A percentile compares a stretch with the other conserved stretches of the same genome.
phyloP scores from a whole-genome alignment of 2,329 filamentous ascomycete species.

The Ampelomyces quisqualis region DNA sequence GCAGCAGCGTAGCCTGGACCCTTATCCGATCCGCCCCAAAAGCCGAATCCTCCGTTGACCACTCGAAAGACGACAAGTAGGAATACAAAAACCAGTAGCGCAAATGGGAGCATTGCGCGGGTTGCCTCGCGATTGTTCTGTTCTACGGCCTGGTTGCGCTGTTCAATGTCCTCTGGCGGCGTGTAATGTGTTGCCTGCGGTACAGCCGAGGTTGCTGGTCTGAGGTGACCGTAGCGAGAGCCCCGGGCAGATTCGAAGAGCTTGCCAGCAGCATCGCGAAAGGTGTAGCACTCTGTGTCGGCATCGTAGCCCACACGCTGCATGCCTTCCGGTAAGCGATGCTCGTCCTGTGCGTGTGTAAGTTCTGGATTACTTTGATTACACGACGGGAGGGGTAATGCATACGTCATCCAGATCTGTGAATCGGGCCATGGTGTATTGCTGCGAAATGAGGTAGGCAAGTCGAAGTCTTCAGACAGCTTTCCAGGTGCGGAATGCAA shows the following conservation, averaged over 20 bases:
- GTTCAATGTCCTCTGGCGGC: slow-evolving; percentile 18
- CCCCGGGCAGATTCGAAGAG: slow-evolving; percentile 56
- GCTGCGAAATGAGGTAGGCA: background rate
- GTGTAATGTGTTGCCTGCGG: background rate
- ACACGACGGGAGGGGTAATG: background rate
- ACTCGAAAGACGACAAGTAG: slow-evolving; percentile 49
- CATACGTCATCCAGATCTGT: slow-evolving; percentile 6
- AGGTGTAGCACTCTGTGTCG: slow-evolving; percentile 57
- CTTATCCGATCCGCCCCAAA: slow-evolving; percentile 14
- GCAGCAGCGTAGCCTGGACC: slow-evolving; percentile 9
- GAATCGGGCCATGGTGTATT: background rate
- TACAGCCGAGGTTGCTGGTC: slow-evolving; percentile 14
- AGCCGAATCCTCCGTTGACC: slow-evolving; percentile 8
- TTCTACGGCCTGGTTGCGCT: slow-evolving; percentile 21
- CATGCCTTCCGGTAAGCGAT: slow-evolving; percentile 59
- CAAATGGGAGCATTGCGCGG: slow-evolving; percentile 61
- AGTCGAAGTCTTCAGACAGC: background rate
- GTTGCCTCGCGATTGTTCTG: slow-evolving; percentile 46
- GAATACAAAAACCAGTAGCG: slow-evolving; percentile 55
- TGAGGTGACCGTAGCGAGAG: slow-evolving; percentile 52
- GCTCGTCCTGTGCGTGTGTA: slow-evolving; percentile 44
- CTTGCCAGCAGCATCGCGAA: slow-evolving; percentile 52
- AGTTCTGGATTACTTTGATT: background rate
- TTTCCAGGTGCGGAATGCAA: background rate
- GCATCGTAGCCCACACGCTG: slow-evolving; percentile 58